phyloP scores from a whole-genome alignment of 257 asterid genomes.

The Marsdenia floribunda region DNA sequence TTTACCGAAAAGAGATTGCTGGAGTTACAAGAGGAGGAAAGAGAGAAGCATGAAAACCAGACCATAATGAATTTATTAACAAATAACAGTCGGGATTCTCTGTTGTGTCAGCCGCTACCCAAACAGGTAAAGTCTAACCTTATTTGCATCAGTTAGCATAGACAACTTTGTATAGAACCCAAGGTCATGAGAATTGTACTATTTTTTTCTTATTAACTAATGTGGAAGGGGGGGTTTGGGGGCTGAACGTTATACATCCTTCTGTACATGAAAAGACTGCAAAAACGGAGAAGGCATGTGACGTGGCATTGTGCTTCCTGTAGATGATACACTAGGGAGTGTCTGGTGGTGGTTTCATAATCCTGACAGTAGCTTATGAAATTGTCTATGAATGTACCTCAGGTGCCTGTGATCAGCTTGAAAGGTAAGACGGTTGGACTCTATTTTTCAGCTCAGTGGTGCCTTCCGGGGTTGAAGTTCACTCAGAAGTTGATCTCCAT shows the following conservation, averaged over 20 bases:
- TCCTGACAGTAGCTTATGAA: background rate
- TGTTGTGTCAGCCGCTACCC: conserved; percentile 29
- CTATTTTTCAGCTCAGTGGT: conserved; percentile 65
- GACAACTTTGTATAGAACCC: background rate
- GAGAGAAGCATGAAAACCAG: conserved; percentile 47
- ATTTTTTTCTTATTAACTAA: background rate
- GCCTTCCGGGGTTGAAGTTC: conserved; percentile 48
- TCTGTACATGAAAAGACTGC: background rate
- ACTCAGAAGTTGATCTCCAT: conserved; percentile 44
- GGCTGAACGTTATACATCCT: background rate
- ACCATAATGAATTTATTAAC: conserved; percentile 37
- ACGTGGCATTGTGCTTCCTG: background rate
- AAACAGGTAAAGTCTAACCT: conserved; percentile 29
- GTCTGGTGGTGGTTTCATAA: background rate
- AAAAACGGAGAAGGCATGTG: background rate
- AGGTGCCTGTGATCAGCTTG: conserved; percentile 47
- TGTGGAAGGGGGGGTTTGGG: no score
- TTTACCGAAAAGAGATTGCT: conserved; percentile 47
- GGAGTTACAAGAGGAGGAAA: conserved; percentile 43
- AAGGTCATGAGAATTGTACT: background rate
- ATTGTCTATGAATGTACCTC: conserved; percentile 1
- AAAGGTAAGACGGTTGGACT: conserved; percentile 59
- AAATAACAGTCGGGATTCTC: conserved; percentile 34
- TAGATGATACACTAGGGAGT: background rate
- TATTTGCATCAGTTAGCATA: background rate